Conservation (phyloP, 2,329 filamentous ascomycete species). For the Paraphaeosphaeria minitans region DNA sequence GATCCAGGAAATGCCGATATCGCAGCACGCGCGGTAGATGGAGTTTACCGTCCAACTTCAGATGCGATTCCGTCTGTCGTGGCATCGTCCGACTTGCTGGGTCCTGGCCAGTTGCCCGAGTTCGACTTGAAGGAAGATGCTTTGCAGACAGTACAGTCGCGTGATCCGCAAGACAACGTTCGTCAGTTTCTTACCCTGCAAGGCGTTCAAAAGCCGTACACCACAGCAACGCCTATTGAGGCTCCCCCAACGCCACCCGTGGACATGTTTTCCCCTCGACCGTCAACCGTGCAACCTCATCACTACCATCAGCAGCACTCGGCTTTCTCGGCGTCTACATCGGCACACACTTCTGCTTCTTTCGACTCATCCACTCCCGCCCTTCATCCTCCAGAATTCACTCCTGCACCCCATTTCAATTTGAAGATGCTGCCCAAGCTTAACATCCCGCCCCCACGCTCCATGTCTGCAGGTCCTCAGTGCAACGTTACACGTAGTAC, state of each 20-base stretch:
- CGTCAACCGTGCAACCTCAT: conserved; percentile 36
- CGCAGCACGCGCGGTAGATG: conserved; percentile 57
- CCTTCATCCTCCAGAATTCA: conserved; percentile 46
- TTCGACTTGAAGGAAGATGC: conserved; percentile 73
- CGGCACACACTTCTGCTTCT: conserved; percentile 38
- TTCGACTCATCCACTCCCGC: conserved; percentile 40
- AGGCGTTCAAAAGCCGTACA: conserved; percentile 65
- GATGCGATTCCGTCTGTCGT: conserved; percentile 81
- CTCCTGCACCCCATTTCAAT: conserved; percentile 55
- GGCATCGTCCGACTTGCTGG: conserved; percentile 88
- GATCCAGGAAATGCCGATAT: conserved; percentile 79
- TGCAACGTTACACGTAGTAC: conserved; percentile 31
- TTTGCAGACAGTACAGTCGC: conserved; percentile 70
- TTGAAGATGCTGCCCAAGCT: conserved; percentile 62
- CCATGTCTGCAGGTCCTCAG: conserved; percentile 41
- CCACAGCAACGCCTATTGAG: conserved; percentile 69
- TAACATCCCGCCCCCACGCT: conserved; percentile 57
- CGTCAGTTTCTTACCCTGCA: conserved; percentile 90
- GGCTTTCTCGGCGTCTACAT: conserved; percentile 44
- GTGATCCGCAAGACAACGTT: conserved; percentile 91
- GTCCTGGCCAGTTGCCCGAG: conserved; percentile 67
- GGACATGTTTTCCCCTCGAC: conserved; percentile 47
- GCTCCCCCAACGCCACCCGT: conserved; percentile 46
- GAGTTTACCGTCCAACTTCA: conserved; percentile 70
- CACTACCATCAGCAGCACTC: conserved; percentile 35